Conservation (phyloP, 2,329 filamentous ascomycete genomes). For the Didymella pomorum region DNA sequence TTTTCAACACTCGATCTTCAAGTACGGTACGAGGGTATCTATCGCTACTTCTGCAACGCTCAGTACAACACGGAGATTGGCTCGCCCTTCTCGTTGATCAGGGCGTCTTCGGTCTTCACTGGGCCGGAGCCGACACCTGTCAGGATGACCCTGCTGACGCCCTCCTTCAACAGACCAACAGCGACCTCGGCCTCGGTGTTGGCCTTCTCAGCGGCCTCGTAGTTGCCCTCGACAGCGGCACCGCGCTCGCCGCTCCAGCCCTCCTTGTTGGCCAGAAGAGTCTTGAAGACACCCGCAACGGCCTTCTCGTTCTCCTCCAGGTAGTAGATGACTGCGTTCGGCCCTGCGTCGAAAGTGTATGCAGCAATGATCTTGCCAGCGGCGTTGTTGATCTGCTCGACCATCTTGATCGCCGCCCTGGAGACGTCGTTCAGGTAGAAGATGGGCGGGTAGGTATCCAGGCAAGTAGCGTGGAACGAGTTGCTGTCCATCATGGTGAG, state of each 20-base stretch:
- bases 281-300: slow-evolving; percentile 81
- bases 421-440: slow-evolving; percentile 98
- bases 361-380: slow-evolving; percentile 84
- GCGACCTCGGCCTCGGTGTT: slow-evolving; percentile 56
- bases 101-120: slow-evolving; percentile 76
- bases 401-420: slow-evolving; percentile 82
- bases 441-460: slow-evolving; percentile 96
- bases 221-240: slow-evolving; percentile 59
- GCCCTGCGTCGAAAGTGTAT: slow-evolving; percentile 97
- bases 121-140: slow-evolving; percentile 93
- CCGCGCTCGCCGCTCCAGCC: slow-evolving; percentile 73
- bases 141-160: slow-evolving; percentile 87
- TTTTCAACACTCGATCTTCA: background rate
- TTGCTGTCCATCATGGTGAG: slow-evolving; percentile 98
- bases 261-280: slow-evolving; percentile 66
- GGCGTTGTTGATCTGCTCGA: slow-evolving; percentile 84
- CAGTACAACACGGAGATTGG: slow-evolving; percentile 28
- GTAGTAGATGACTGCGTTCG: slow-evolving; percentile 97
- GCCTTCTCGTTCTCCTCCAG: slow-evolving; percentile 76
- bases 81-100: slow-evolving; percentile 70
- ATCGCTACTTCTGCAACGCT: slow-evolving; percentile 9
- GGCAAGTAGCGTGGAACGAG: slow-evolving; percentile 92
- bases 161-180: slow-evolving; percentile 67
- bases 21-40: slow-evolving; percentile 14
- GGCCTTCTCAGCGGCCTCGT: slow-evolving; percentile 68